Base-by-base conservation (phyloP, 352 stramenopile genomes). In the Globisporangium radiosum region DNA sequence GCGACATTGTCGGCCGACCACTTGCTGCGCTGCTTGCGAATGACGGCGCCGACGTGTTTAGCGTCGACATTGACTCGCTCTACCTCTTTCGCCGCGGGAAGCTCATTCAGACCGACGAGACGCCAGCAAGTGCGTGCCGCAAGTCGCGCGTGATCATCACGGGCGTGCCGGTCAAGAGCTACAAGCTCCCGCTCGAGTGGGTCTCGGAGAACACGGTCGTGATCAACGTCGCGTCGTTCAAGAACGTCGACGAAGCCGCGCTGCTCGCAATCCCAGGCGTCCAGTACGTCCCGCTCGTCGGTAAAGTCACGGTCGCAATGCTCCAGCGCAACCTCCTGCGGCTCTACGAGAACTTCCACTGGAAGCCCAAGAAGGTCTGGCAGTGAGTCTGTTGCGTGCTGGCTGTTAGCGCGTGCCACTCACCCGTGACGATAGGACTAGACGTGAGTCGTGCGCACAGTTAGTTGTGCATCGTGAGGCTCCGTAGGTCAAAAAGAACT, bases 301-400 rank as follows among this genome's bases (percentile, higher is more conserved):
- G 96, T 54, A 98, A 98, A 69, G 95, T 99, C 44, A 99, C 96
- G 5, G 95, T 99, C 40, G 93, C 95, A 40, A 97, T 98, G 78
- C 76, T 99, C 33, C 90, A 99, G 74, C 84, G 94, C 60, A 98
- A 98, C 79, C 75, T 99, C 40, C 79, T 98, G 60, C 82, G 88
- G 65, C 75, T 99, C 25, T 97, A 98, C 79, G 90, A 98, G 68
- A 97, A 98, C 73, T 98, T 98, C 72, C 92, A 98, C 79, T 86
- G 83, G 71, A 87, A 93, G 68, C 83, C 81, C 5, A 87, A 80
- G 58, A 93, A 93, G 65, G 77, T 88, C 56, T 93, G 83, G 83
- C 83, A 93, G 71, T 92, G 80, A 52, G 17, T 25, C 25, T 25
- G 25, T 25, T 25, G 25, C 25, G 25, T 25, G 25, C 25, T 25